Conservation (phyloP, 345 rosid genomes). For the Hibiscus syriacus region DNA sequence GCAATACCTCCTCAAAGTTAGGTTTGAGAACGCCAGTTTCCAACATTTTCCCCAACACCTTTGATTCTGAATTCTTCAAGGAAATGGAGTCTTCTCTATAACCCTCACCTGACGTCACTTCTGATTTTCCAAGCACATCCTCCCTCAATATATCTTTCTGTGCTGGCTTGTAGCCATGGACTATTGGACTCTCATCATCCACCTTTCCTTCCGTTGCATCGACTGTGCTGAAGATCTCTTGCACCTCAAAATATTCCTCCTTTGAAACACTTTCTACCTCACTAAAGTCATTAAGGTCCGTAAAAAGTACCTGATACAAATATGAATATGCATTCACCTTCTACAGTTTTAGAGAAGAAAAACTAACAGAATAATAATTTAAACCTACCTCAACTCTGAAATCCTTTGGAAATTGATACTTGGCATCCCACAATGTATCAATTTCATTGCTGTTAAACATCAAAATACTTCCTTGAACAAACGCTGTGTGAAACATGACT, state of each 20-base stretch:
- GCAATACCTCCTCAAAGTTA: constrained; percentile 45
- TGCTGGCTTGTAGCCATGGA: constrained; percentile 27
- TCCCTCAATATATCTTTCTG: constrained; percentile 58
- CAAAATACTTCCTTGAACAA: constrained; percentile 70
- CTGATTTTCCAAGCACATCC: constrained; percentile 33
- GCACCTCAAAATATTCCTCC: constrained; percentile 96
- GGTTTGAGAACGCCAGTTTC: constrained; percentile 28
- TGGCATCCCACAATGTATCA: constrained; percentile 81
- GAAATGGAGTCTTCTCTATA: constrained; percentile 25
- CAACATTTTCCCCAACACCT: no score
- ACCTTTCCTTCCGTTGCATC: constrained; percentile 57
- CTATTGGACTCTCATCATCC: constrained; percentile 30
- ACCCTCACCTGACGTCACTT: constrained; percentile 34
- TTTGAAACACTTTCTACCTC: constrained; percentile 68
- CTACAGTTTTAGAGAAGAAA: constrained; percentile 29
- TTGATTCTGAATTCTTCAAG: constrained; percentile 35
- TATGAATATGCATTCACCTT: constrained; percentile 62
- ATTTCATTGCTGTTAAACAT: constrained; percentile 69
- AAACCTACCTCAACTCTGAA: constrained; percentile 84
- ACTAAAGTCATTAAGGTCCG: constrained; percentile 61
- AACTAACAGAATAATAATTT: constrained; percentile 21
- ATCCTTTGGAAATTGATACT: constrained; percentile 68
- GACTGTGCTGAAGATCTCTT: constrained; percentile 78
- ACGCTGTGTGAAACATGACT: constrained; percentile 88
- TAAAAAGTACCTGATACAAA: constrained; percentile 82